A percentile compares a stretch with the other conserved stretches of the same genome.
phyloP scores from a whole-genome alignment of 306 rosid genomes.

The Cajanus cajan region DNA sequence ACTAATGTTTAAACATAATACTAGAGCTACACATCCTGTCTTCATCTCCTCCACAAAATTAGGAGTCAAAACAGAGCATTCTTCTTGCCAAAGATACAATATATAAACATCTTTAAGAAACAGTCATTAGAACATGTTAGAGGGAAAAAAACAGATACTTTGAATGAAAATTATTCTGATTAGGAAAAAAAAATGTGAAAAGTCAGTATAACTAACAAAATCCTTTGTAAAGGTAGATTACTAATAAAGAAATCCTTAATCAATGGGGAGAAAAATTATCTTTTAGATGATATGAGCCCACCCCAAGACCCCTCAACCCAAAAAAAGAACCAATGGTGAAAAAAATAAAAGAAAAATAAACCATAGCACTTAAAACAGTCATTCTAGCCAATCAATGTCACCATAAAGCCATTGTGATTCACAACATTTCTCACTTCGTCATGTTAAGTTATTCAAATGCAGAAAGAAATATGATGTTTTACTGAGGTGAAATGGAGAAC shows the following conservation, averaged over 20 bases:
- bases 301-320: background rate
- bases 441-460: background rate
- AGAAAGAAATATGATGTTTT: background rate
- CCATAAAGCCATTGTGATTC: background rate
- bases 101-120: constrained; percentile 13
- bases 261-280: background rate
- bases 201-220: background rate
- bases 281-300: background rate
- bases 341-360: background rate
- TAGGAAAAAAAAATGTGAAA: background rate
- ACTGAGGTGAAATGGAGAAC: background rate
- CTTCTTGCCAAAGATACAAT: constrained; percentile 1
- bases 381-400: background rate
- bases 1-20: constrained; percentile 91
- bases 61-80: constrained; percentile 44
- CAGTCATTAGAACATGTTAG: constrained; percentile 23
- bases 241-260: background rate
- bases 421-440: background rate
- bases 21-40: constrained; percentile 99
- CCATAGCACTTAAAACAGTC: background rate
- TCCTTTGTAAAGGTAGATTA: background rate
- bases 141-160: background rate
- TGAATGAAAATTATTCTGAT: constrained; percentile 1
- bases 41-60: constrained; percentile 82
- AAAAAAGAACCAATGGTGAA: background rate